These are phyloP conservation scores for Lichtheimia ornata DNA, from an alignment of 371 early-diverging fungal species.

Conservation along the genomic window DNA sequence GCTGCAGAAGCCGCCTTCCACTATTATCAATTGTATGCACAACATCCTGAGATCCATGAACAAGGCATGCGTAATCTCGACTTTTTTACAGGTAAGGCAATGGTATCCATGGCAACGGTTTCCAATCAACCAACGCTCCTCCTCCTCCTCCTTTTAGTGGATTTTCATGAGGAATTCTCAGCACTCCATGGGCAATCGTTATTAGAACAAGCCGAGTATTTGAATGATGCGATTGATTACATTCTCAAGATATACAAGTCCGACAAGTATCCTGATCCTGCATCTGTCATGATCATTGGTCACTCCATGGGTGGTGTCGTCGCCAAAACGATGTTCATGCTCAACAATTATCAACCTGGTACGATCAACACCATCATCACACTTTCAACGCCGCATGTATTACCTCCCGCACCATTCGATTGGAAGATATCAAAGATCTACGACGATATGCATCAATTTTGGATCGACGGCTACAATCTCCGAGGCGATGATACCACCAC, in stretches of 20 bases:
- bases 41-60: conserved; percentile 28
- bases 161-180: conserved; percentile 90
- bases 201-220: conserved; percentile 81
- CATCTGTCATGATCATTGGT: conserved; percentile 84
- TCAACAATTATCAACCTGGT: conserved; percentile 73
- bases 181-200: conserved; percentile 84
- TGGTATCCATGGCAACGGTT: neutral
- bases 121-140: too few species aligned
- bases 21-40: conserved; percentile 50
- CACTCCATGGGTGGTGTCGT: conserved; percentile 98
- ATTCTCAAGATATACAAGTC: conserved; percentile 73
- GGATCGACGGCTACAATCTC: conserved; percentile 57
- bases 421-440: conserved; percentile 79
- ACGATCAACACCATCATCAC: conserved; percentile 87
- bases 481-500: neutral
- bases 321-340: conserved; percentile 77
- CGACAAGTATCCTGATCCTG: conserved; percentile 47
- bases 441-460: conserved; percentile 68
- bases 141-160: conserved; percentile 57
- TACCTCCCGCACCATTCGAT: conserved; percentile 85
- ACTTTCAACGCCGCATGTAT: conserved; percentile 86
- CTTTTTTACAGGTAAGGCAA: conserved; percentile 74
- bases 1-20: conserved; percentile 70
- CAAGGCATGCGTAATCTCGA: conserved; percentile 65
- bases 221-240: conserved; percentile 85